Conservation (phyloP, 2,329 filamentous ascomycete species). For the Claviceps cyperi region DNA sequence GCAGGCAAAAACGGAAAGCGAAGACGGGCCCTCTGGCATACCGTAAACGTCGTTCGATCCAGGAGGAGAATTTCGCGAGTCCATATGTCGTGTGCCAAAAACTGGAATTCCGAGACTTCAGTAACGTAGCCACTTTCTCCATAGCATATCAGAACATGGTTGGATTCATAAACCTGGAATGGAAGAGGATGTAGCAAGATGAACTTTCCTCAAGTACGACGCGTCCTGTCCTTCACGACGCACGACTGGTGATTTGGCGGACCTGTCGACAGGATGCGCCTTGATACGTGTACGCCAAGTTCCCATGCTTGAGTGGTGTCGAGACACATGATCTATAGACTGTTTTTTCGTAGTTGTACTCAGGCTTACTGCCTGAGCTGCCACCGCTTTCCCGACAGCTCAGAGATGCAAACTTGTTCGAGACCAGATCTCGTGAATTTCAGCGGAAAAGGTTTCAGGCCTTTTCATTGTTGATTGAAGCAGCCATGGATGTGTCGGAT, state of each 20-base stretch:
- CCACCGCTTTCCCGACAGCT: conserved; percentile 24
- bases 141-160: background rate
- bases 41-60: conserved; percentile 28
- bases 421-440: conserved; percentile 6
- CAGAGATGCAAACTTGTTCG: conserved; percentile 15
- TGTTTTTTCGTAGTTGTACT: conserved; percentile 5
- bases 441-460: conserved; percentile 1
- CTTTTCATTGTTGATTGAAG: background rate
- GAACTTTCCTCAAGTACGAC: conserved; percentile 32
- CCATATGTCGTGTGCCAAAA: conserved; percentile 35
- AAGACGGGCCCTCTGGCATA: conserved; percentile 28
- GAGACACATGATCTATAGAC: conserved; percentile 37
- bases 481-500: no score
- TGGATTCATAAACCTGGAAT: no score
- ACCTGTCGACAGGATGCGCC: conserved; percentile 35
- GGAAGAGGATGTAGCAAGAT: conserved; percentile 34
- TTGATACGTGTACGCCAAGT: conserved; percentile 32
- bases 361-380: conserved; percentile 26
- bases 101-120: conserved; percentile 34
- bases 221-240: conserved; percentile 27
- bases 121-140: conserved; percentile 35
- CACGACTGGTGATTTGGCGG: conserved; percentile 17
- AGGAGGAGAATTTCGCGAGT: conserved; percentile 35
- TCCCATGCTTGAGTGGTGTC: conserved; percentile 38
- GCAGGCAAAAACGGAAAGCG: conserved; percentile 38